Conservation (phyloP, 805 yeast species). For the Kuraishia floccosa region DNA sequence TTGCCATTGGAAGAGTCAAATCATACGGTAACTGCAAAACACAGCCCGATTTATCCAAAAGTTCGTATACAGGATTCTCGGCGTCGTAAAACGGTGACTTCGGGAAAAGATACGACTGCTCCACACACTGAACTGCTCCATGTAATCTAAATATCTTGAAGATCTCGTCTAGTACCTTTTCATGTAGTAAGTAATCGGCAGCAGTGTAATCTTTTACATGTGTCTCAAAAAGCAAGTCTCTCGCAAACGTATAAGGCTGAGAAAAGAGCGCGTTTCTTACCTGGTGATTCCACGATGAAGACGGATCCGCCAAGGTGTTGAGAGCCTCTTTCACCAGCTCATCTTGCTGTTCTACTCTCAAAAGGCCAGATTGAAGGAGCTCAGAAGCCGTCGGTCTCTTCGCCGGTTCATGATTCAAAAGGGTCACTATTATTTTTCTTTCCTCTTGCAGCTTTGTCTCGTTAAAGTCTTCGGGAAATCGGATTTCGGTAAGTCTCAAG, state of each 20-base stretch:
- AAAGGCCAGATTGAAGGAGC: constrained; percentile 65
- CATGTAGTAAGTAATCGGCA: constrained; percentile 44
- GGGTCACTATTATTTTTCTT: constrained; percentile 48
- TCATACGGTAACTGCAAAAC: constrained; percentile 87
- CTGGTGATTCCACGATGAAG: constrained; percentile 91
- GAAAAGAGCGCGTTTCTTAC: constrained; percentile 79
- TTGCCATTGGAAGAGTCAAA: constrained; percentile 80
- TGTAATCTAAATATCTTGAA: constrained; percentile 59
- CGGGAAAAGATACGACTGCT: constrained; percentile 66
- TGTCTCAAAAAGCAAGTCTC: constrained; percentile 73
- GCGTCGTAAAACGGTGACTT: constrained; percentile 61
- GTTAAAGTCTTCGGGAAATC: constrained; percentile 64
- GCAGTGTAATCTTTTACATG: constrained; percentile 15
- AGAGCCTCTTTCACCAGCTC: constrained; percentile 82
- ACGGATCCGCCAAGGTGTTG: constrained; percentile 74
- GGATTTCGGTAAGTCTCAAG: constrained; percentile 45
- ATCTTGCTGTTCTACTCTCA: constrained; percentile 87
- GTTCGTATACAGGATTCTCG: constrained; percentile 60
- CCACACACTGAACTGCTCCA: constrained; percentile 68
- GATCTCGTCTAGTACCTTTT: constrained; percentile 50
- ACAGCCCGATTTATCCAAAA: constrained; percentile 78
- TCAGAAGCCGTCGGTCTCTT: constrained; percentile 73
- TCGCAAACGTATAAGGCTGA: constrained; percentile 77
- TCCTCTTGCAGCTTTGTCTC: constrained; percentile 42
- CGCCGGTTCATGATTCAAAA: constrained; percentile 71